Conservation (phyloP, 1,139 yeast genomes). For the Yamadazyma mexicana region DNA sequence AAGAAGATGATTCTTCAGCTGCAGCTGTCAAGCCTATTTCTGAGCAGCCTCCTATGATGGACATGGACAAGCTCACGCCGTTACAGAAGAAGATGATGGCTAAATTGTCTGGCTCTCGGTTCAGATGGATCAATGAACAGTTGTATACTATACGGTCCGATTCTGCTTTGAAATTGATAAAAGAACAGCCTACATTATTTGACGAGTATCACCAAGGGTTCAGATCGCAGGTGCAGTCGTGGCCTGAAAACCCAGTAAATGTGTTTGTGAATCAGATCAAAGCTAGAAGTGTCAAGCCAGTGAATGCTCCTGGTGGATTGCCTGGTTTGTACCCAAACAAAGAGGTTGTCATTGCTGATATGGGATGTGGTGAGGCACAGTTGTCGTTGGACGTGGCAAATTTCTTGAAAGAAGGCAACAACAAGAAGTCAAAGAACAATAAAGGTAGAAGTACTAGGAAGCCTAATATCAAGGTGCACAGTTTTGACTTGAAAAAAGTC, state of each 20-base stretch:
- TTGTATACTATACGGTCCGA: conserved; percentile 81
- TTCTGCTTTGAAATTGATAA: conserved; percentile 70
- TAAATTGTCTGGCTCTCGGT: conserved; percentile 89
- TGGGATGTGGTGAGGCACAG: conserved; percentile 99
- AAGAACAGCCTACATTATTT: conserved; percentile 82
- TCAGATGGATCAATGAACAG: conserved; percentile 97
- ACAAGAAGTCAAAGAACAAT: conserved; percentile 31
- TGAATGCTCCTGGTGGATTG: conserved; percentile 93
- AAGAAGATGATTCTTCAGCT: conserved; percentile 5
- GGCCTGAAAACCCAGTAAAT: conserved; percentile 99
- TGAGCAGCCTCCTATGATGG: conserved; percentile 18
- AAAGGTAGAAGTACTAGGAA: conserved; percentile 23
- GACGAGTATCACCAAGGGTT: conserved; percentile 96
- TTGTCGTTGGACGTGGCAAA: conserved; percentile 65
- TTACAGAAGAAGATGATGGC: conserved; percentile 95
- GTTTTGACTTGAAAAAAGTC: conserved; percentile 85
- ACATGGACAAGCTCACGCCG: conserved; percentile 65
- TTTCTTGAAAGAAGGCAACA: conserved; percentile 41
- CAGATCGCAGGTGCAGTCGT: conserved; percentile 87
- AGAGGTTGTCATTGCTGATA: conserved; percentile 81
- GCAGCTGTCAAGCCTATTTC: conserved; percentile 10
- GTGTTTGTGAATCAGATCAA: conserved; percentile 76
- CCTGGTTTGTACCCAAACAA: conserved; percentile 58
- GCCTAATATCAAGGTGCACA: conserved; percentile 63
- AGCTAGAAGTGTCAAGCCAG: conserved; percentile 58